Base-by-base conservation (phyloP, 2,329 filamentous ascomycete species). In the Trematosphaeria pertusa region DNA sequence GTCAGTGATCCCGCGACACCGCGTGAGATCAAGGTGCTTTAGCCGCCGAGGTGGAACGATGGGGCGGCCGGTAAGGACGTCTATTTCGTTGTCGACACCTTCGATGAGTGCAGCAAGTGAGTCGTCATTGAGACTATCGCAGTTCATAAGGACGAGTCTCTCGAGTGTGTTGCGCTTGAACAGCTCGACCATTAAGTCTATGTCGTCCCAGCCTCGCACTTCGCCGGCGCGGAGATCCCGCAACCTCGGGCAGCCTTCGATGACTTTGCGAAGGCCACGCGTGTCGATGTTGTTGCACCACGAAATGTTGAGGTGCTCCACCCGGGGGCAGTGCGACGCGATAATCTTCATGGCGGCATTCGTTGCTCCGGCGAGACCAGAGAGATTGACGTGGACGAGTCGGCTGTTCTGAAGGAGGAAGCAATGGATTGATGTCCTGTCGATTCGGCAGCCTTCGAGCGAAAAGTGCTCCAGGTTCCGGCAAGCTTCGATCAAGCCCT, bases 231-330 rank as follows among this genome's bases (percentile, higher is more conserved):
- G 83, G 21, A 99, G 77, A 60, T 97, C 92, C 43, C 78, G 87
- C 43, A 99, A 75, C 42, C 80, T 85, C 0, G 81, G 78, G 64
- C 94, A 97, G 2, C 81, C 81, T 49, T 87, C 78, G 1, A 97
- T 76, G 2, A 99, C 81, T 40, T 82, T 81, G 54, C 81, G 84
- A 43, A 97, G 76, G 4, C 91, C 92, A 10, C 82, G 78, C 7
- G 89, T 87, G 63, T 94, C 87, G 65, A 97, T 85, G 50, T 91
- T 87, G 56, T 86, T 86, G 75, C 94, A 99, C 91, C 93, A 97
- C 0, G 91, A 96, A 15, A 97, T 83, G 62, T 97, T 95, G 56
- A 97, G 81, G 44, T 83, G 81, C 70, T 96, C 87, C n/a, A 99
- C 78, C 37, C 87, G 85, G 1, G 87, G 85, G 61, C 93, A 97